Evolutionary conservation across 371 early-diverging fungal genomes (phyloP).

Genomic region (Zychaea mexicana): DNA sequence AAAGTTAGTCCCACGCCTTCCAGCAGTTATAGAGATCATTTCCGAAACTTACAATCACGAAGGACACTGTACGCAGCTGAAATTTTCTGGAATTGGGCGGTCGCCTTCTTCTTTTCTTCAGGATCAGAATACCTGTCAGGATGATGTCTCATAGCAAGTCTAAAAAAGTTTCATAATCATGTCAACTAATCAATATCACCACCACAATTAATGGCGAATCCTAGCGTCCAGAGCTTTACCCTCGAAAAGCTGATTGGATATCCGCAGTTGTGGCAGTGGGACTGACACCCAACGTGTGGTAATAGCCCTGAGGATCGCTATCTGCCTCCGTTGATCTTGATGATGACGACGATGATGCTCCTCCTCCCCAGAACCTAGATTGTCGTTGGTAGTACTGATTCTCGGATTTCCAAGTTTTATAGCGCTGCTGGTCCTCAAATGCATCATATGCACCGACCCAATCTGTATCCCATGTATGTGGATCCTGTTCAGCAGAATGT

Average conservation of each 20-base stretch:
- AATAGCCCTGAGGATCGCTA: constrained; percentile 54
- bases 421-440: constrained; percentile 56
- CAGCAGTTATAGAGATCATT: too few relatives aligned
- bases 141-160: constrained; percentile 53
- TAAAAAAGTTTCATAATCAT: constrained; percentile 15
- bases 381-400: constrained; percentile 28
- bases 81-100: constrained; percentile 57
- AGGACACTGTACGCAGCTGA: constrained; percentile 62
- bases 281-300: constrained; percentile 43
- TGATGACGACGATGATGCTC: too few relatives aligned
- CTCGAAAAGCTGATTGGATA: constrained; percentile 64
- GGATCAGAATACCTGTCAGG: constrained; percentile 59
- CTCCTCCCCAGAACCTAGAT: constrained; percentile 12
- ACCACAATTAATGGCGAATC: too few relatives aligned
- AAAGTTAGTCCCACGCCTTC: not conserved
- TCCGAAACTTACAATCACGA: constrained; percentile 50
- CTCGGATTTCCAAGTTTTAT: constrained; percentile 55
- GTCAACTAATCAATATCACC: not conserved
- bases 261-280: constrained; percentile 51
- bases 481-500: constrained; percentile 44
- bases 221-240: too few relatives aligned
- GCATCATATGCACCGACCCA: constrained; percentile 59
- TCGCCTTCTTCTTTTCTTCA: constrained; percentile 54
- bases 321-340: not conserved
- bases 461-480: constrained; percentile 54